A percentile compares a stretch with the other conserved stretches of the same genome.
phyloP scores from a whole-genome alignment of 2,329 filamentous ascomycete species.

The Diplodia mutila region DNA sequence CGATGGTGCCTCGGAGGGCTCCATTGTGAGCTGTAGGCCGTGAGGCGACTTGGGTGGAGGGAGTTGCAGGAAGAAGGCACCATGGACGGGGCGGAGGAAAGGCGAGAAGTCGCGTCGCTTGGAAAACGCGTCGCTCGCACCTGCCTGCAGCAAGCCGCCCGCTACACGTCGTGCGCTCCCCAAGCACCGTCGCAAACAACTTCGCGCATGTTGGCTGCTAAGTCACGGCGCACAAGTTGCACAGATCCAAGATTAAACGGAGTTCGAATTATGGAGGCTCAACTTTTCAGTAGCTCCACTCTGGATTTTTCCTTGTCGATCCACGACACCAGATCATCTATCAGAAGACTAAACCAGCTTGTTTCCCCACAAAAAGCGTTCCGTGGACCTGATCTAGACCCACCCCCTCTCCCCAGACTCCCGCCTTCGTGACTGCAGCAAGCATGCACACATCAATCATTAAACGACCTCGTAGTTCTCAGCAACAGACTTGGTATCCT shows the following conservation, averaged over 20 bases:
- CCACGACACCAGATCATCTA: slow-evolving; percentile 17
- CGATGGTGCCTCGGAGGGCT: slow-evolving; percentile 28
- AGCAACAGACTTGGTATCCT: slow-evolving; percentile 76
- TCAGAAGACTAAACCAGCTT: slow-evolving; percentile 7
- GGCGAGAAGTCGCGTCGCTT: slow-evolving; percentile 21
- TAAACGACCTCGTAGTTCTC: slow-evolving; percentile 80
- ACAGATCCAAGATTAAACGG: slow-evolving; percentile 2
- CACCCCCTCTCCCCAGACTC: neutral
- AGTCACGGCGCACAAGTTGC: neutral
- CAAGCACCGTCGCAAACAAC: neutral
- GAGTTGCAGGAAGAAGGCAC: neutral
- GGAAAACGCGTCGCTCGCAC: slow-evolving; percentile 19
- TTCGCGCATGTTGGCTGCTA: neutral
- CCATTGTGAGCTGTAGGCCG: slow-evolving; percentile 30
- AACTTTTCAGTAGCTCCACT: slow-evolving; percentile 15
- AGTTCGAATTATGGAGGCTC: neutral
- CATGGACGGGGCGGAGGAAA: neutral
- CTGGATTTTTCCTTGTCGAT: slow-evolving; percentile 13
- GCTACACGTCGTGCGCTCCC: neutral
- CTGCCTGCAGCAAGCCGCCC: slow-evolving; percentile 1
- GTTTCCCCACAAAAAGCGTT: neutral
- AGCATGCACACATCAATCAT: slow-evolving; percentile 14
- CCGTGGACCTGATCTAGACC: neutral
- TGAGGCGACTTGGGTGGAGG: slow-evolving; percentile 5
- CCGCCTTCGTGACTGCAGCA: slow-evolving; percentile 26